These are phyloP conservation scores for Mycena haematopus DNA, from an alignment of 768 basidiomycete genomes.

Conservation along the genomic window DNA sequence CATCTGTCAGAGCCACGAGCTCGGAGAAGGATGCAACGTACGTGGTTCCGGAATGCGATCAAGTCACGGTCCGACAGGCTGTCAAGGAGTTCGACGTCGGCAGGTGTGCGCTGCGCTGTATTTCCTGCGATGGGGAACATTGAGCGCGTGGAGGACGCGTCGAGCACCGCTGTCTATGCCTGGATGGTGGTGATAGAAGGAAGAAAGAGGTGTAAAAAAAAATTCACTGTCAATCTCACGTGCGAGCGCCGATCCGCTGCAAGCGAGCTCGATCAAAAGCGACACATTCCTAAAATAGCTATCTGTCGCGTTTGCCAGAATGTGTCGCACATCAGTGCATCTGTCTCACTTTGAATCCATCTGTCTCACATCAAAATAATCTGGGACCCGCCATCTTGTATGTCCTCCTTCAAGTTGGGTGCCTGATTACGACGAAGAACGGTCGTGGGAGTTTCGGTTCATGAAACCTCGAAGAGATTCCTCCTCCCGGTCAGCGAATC, in stretches of 20 bases:
- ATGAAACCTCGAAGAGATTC: too few species aligned
- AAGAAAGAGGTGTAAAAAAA: neutral
- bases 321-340: neutral
- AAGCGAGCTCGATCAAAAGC: neutral
- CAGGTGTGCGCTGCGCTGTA: neutral
- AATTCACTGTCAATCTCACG: neutral
- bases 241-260: too few species aligned
- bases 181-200: conserved; percentile 5
- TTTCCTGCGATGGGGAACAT: neutral
- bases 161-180: too few species aligned
- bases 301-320: neutral
- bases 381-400: conserved; percentile 1
- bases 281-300: neutral
- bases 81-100: conserved; percentile 5
- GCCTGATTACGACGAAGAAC: too few species aligned
- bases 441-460: too few species aligned
- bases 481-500: too few species aligned
- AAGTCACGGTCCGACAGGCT: neutral
- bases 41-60: conserved; percentile 2
- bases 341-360: neutral
- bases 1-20: too few species aligned
- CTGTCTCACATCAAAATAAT: neutral
- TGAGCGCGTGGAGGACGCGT: neutral
- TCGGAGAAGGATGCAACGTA: neutral
- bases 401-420: neutral